These are phyloP conservation scores for Scheffersomyces amazonensis DNA, from an alignment of 805 yeast species.

Conservation along the genomic window DNA sequence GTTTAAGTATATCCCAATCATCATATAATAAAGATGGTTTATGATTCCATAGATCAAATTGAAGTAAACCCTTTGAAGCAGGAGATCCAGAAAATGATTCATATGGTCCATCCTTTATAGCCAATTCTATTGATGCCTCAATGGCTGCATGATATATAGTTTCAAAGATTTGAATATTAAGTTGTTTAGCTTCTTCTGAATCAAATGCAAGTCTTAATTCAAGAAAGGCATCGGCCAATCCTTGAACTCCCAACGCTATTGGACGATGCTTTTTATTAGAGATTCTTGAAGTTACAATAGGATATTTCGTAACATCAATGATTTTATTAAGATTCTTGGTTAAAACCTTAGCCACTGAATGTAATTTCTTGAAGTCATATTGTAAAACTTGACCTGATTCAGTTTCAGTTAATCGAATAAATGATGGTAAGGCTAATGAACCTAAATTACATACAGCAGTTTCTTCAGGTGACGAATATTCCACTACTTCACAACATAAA, in stretches of 20 bases:
- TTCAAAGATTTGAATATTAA: slow-evolving; percentile 87
- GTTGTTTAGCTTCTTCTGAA: slow-evolving; percentile 67
- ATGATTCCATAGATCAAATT: slow-evolving; percentile 83
- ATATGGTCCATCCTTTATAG: slow-evolving; percentile 66
- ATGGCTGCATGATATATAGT: slow-evolving; percentile 93
- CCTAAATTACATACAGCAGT: slow-evolving; percentile 95
- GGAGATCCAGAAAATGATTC: slow-evolving; percentile 82
- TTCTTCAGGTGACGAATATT: slow-evolving; percentile 88
- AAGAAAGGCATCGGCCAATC: slow-evolving; percentile 87
- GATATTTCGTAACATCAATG: slow-evolving; percentile 84
- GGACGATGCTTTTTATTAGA: slow-evolving; percentile 89
- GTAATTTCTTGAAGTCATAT: slow-evolving; percentile 75
- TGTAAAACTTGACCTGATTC: slow-evolving; percentile 40
- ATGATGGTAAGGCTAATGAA: slow-evolving; percentile 84
- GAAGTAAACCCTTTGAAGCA: slow-evolving; percentile 79
- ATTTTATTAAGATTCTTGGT: slow-evolving; percentile 76
- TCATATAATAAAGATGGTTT: slow-evolving; percentile 74
- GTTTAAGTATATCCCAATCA: slow-evolving; percentile 78
- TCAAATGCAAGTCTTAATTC: slow-evolving; percentile 82
- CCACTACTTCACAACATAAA: slow-evolving; percentile 91
- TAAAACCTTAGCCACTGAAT: slow-evolving; percentile 72
- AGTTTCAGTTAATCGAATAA: slow-evolving; percentile 31
- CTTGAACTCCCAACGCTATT: slow-evolving; percentile 97
- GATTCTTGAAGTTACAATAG: slow-evolving; percentile 68
- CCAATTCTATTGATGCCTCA: slow-evolving; percentile 83